phyloP scores from a whole-genome alignment of 495 filamentous ascomycete genomes.

The Penicillium manginii region DNA sequence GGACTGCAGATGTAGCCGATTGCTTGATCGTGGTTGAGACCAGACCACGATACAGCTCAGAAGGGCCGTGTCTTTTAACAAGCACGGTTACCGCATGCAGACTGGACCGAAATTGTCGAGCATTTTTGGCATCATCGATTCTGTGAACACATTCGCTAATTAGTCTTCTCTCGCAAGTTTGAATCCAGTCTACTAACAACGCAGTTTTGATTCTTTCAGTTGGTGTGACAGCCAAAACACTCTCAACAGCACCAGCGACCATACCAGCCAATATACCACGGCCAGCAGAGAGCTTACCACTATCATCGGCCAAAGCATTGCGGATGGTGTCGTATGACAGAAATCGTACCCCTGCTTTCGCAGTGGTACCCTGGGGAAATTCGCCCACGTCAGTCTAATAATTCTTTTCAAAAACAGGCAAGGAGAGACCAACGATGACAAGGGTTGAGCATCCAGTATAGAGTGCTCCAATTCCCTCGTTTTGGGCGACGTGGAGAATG shows the following conservation, averaged over 20 bases:
- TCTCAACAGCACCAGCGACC: slow-evolving; percentile 62
- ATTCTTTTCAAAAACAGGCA: too few species aligned
- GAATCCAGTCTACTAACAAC: slow-evolving; percentile 30
- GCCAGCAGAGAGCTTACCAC: slow-evolving; percentile 56
- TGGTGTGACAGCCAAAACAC: slow-evolving; percentile 63
- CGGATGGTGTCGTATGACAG: slow-evolving; percentile 64
- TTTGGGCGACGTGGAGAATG: slow-evolving; percentile 48
- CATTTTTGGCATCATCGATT: slow-evolving; percentile 65
- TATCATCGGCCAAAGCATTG: slow-evolving; percentile 61
- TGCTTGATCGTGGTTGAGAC: slow-evolving; percentile 69
- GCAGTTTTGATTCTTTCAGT: slow-evolving; percentile 72
- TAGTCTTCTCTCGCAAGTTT: too few species aligned
- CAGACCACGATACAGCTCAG: slow-evolving; percentile 63
- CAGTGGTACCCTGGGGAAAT: slow-evolving; percentile 50
- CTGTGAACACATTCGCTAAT: slow-evolving; percentile 9
- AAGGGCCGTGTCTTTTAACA: slow-evolving; percentile 50
- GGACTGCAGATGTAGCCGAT: slow-evolving; percentile 63
- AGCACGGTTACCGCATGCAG: slow-evolving; percentile 55
- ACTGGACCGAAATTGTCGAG: slow-evolving; percentile 53
- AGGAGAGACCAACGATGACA: slow-evolving; percentile 40
- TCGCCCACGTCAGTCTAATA: too few species aligned
- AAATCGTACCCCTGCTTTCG: slow-evolving; percentile 69
- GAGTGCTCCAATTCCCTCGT: slow-evolving; percentile 60
- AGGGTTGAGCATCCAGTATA: slow-evolving; percentile 69
- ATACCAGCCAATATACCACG: slow-evolving; percentile 65